These are phyloP conservation scores for Aureobasidium sp. DNA, from an alignment of 2,329 filamentous ascomycete species.

Conservation along the genomic window DNA sequence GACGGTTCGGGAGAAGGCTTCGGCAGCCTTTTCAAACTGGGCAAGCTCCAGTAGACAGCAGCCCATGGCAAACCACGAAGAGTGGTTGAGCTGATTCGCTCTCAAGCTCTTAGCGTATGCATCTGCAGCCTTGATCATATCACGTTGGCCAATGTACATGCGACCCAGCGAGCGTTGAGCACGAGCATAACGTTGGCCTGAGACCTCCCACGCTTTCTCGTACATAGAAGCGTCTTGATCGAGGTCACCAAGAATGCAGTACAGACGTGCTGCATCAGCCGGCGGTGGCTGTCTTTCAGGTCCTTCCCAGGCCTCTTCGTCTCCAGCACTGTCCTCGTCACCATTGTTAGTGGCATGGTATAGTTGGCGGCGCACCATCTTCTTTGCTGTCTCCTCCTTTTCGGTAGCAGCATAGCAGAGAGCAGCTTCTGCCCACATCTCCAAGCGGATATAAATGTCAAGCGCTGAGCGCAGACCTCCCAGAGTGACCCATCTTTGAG, in stretches of 20 bases:
- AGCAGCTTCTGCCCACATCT: slow-evolving; percentile 91
- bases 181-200: slow-evolving; percentile 68
- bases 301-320: slow-evolving; percentile 51
- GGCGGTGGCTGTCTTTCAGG: slow-evolving; percentile 62
- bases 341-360: slow-evolving; percentile 53
- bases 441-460: slow-evolving; percentile 88
- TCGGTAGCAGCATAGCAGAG: slow-evolving; percentile 73
- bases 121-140: slow-evolving; percentile 60
- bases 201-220: slow-evolving; percentile 80
- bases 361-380: slow-evolving; percentile 67
- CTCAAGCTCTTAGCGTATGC: slow-evolving; percentile 70
- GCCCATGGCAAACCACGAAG: slow-evolving; percentile 83
- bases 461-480: slow-evolving; percentile 83
- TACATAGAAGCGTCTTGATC: slow-evolving; percentile 68
- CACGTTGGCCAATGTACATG: slow-evolving; percentile 57
- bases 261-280: slow-evolving; percentile 74
- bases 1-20: slow-evolving; percentile 76
- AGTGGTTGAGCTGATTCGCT: slow-evolving; percentile 71
- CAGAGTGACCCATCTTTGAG: slow-evolving; percentile 81
- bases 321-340: slow-evolving; percentile 27
- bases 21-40: slow-evolving; percentile 67
- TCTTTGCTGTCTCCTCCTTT: slow-evolving; percentile 74
- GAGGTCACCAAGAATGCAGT: slow-evolving; percentile 89
- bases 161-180: slow-evolving; percentile 83
- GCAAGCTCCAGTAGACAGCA: slow-evolving; percentile 75